Base-by-base conservation (phyloP, 2,329 filamentous ascomycete species). In the Talaromyces sp. region DNA sequence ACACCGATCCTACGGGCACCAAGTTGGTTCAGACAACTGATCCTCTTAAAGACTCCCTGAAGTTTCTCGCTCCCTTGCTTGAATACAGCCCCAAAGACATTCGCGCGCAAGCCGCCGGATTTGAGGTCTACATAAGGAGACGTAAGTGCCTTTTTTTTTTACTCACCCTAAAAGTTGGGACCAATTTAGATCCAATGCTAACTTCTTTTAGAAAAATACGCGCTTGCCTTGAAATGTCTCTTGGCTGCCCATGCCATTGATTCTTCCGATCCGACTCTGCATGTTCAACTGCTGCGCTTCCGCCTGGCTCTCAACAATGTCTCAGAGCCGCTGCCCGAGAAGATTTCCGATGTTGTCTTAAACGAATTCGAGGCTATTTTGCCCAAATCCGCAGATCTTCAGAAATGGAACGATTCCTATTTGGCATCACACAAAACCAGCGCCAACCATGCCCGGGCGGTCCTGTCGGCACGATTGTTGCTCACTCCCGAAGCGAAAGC, bases 211-310 rank as follows among this genome's bases (percentile, higher is more conserved):
- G 93, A 87, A 73, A 97, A 97, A 80, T 92, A 90, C 70, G 79
- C 96, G 51, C 88, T 96, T 63, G 94, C 95, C 0, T 83, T 97
- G 63, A 90, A 91, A 70, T 96, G 91, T 75, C 84, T 99, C 59
- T 86, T 90, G 56, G 88, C 90, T 18, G 88, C 91, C 31, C 79
- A 86, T 60, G 81, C 83, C 3, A 81, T 97, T 36, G 88, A 95
- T 65, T 75, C 87, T 2, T 81, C 86, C 53, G 83, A 92, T 69
- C 84, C 90, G 10, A 86, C 83, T 65, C 83, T 94, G n/a, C 88
- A 93, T 71, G 86, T 92, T 70, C 91, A 95, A 73, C 81, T 84
- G 33, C 79, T 89, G 51, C 84, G 86, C 61, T 89, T 97, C 78
- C 87, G 86, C 65, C 82, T 87, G 67, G 80, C 84, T 36, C 75